phyloP scores from a whole-genome alignment of 169 alveolate genomes.

The Besnoitia besnoiti region DNA sequence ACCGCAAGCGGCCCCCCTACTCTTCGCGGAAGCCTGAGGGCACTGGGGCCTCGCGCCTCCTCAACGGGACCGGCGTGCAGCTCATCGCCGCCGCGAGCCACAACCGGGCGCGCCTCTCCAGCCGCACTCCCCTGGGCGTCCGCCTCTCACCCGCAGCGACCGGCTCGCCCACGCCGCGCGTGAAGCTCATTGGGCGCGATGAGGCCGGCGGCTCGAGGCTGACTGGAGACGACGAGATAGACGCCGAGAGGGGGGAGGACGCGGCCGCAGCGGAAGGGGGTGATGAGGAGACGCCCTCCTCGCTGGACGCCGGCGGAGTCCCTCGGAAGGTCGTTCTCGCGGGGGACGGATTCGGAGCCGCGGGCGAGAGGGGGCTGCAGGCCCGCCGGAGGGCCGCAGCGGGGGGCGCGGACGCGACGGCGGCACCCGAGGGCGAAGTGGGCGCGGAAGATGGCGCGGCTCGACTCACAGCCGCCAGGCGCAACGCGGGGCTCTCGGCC shows the following conservation, averaged over 20 bases:
- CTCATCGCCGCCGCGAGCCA: too few relatives aligned
- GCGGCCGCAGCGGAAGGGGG: too few relatives aligned
- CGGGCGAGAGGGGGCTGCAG: not conserved
- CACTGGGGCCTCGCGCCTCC: not conserved
- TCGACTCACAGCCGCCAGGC: too few relatives aligned
- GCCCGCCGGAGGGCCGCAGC: not conserved
- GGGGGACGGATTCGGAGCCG: too few relatives aligned
- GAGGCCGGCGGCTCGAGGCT: not conserved
- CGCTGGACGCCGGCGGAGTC: not conserved
- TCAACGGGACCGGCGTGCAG: not conserved
- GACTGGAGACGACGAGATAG: too few relatives aligned
- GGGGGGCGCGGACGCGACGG: not conserved
- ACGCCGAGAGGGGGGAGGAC: too few relatives aligned
- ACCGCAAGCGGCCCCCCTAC: not conserved
- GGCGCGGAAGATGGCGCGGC: not conserved
- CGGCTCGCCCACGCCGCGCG: not conserved
- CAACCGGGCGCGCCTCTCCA: not conserved
- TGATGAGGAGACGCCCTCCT: too few relatives aligned
- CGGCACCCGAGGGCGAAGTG: not conserved
- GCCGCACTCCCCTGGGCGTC: not conserved
- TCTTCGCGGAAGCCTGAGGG: not conserved
- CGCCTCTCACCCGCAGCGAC: not conserved
- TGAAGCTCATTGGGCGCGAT: constrained; percentile 35
- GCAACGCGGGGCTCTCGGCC: too few relatives aligned
- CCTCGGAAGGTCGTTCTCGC: not conserved